Conservation (phyloP, 768 basidiomycete species). For the Tricholoma matsutake region DNA sequence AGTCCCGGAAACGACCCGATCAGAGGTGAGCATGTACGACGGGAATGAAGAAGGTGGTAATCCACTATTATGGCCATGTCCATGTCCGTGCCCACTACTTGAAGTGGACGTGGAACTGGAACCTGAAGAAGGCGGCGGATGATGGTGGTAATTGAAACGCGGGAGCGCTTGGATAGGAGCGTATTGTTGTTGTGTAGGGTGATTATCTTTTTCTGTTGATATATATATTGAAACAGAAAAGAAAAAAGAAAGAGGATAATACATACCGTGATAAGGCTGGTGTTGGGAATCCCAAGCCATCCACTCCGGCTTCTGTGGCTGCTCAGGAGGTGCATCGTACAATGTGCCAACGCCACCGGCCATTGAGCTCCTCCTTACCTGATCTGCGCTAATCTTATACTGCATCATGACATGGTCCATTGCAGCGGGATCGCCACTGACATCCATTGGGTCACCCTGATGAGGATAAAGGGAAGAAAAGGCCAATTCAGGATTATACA, state of each 20-base stretch:
- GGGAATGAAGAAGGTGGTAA: neutral
- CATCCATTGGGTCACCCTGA: neutral
- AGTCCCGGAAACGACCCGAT: too few species aligned
- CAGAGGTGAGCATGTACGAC: neutral
- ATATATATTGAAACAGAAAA: too few species aligned
- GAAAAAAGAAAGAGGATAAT: neutral
- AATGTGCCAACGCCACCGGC: too few species aligned
- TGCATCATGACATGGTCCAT: neutral
- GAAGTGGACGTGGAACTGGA: neutral
- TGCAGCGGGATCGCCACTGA: neutral
- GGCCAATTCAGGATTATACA: constrained; percentile 18
- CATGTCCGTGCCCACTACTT: neutral
- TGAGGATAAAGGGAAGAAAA: constrained; percentile 22
- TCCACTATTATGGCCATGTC: neutral
- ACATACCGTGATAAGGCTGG: neutral
- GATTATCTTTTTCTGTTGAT: neutral
- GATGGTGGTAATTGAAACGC: neutral
- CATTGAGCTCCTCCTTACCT: neutral
- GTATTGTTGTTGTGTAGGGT: neutral
- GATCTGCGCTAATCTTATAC: neutral
- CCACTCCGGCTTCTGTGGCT: neutral
- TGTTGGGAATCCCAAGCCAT: neutral
- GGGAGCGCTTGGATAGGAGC: neutral
- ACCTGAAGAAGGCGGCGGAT: neutral
- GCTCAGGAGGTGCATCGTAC: neutral